These are phyloP conservation scores for Emmonsia crescens DNA, from an alignment of 2,329 filamentous ascomycete genomes.

Conservation along the genomic window DNA sequence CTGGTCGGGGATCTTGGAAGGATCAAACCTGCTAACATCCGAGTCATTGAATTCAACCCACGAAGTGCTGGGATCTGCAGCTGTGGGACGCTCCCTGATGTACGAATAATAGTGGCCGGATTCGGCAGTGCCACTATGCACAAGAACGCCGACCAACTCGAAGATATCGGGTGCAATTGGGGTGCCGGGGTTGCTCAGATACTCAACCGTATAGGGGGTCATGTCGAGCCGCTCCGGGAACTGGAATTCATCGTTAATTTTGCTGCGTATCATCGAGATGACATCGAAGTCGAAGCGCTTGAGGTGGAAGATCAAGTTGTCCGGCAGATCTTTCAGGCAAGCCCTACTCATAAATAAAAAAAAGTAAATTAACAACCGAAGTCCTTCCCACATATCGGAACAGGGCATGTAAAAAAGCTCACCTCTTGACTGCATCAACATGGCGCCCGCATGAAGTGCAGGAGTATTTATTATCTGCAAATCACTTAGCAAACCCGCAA, in stretches of 20 bases:
- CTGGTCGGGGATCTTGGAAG: constrained; percentile 56
- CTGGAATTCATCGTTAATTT: constrained; percentile 90
- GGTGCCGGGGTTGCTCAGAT: constrained; percentile 55
- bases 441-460: constrained; percentile 81
- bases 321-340: constrained; percentile 82
- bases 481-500: constrained; percentile 14
- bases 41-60: constrained; percentile 97
- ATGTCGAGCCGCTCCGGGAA: constrained; percentile 80
- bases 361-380: not conserved
- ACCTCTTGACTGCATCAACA: constrained; percentile 87
- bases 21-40: constrained; percentile 66
- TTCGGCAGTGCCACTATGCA: constrained; percentile 86
- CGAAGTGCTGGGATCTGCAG: constrained; percentile 33
- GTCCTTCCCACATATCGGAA: not conserved
- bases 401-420: constrained; percentile 12
- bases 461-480: constrained; percentile 86
- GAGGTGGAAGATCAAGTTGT: constrained; percentile 90
- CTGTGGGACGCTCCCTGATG: constrained; percentile 63
- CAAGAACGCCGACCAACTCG: constrained; percentile 86
- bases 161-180: constrained; percentile 62
- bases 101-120: constrained; percentile 97
- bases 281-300: constrained; percentile 49
- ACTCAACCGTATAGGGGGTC: constrained; percentile 77
- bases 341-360: constrained; percentile 42
- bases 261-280: constrained; percentile 63